These are phyloP conservation scores for Wakefieldia striispora DNA, from an alignment of 768 basidiomycete species.

Conservation along the genomic window DNA sequence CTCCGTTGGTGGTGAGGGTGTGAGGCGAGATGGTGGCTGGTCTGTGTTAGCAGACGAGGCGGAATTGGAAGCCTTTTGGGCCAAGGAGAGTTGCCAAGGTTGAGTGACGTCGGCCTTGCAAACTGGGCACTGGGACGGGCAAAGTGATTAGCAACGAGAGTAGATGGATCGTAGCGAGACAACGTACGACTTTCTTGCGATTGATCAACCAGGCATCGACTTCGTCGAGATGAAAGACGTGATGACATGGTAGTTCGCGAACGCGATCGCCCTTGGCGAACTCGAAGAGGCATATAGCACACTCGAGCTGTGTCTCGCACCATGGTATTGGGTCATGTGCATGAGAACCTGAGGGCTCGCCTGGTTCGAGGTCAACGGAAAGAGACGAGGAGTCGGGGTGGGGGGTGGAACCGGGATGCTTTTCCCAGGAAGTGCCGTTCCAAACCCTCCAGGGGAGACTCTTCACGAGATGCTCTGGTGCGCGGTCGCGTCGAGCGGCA, in stretches of 20 bases:
- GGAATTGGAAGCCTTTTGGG: slow-evolving; percentile 9
- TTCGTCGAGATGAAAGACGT: slow-evolving; percentile 92
- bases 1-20: slow-evolving; percentile 25
- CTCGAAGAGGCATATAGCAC: slow-evolving; percentile 88
- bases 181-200: slow-evolving; percentile 85
- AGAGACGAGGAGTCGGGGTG: slow-evolving; percentile 26
- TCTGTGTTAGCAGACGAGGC: slow-evolving; percentile 2
- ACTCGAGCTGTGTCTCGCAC: slow-evolving; percentile 83
- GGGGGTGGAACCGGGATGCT: slow-evolving; percentile 47
- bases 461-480: slow-evolving; percentile 77
- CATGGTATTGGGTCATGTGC: slow-evolving; percentile 51
- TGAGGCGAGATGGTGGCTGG: slow-evolving; percentile 9
- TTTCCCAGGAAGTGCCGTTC: slow-evolving; percentile 79
- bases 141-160: too few species aligned
- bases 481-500: slow-evolving; percentile 79
- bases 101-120: slow-evolving; percentile 92
- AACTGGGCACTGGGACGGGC: slow-evolving; percentile 68
- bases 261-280: slow-evolving; percentile 89
- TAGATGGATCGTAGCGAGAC: background rate
- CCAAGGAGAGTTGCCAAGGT: slow-evolving; percentile 36
- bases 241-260: slow-evolving; percentile 89
- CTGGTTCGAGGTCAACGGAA: slow-evolving; percentile 40
- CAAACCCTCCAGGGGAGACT: slow-evolving; percentile 80
- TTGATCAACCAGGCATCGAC: slow-evolving; percentile 91
- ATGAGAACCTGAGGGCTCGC: slow-evolving; percentile 28